These are phyloP conservation scores for Penicillium samsonianum DNA, from an alignment of 495 filamentous ascomycete species.

Conservation along the genomic window DNA sequence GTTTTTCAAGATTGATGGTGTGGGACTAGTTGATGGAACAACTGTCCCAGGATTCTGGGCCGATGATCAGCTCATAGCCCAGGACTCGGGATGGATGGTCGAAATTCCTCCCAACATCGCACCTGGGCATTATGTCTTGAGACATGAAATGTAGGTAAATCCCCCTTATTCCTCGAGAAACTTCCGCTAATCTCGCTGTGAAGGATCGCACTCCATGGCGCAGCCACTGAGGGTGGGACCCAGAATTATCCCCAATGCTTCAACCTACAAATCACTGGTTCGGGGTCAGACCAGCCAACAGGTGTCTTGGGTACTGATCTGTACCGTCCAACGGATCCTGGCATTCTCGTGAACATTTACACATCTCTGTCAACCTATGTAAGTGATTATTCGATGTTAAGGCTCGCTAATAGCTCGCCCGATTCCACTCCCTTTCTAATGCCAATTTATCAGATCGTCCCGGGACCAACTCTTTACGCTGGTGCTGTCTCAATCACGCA, in stretches of 20 bases:
- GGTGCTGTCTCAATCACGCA: slow-evolving; percentile 31
- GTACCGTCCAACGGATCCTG: slow-evolving; percentile 60
- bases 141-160: slow-evolving; percentile 55
- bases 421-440: not conserved
- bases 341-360: slow-evolving; percentile 65
- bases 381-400: not conserved
- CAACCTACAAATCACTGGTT: slow-evolving; percentile 68
- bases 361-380: slow-evolving; percentile 44
- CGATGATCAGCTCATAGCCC: slow-evolving; percentile 61
- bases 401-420: not conserved
- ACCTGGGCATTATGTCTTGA: slow-evolving; percentile 73
- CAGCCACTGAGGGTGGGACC: slow-evolving; percentile 55
- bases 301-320: slow-evolving; percentile 60
- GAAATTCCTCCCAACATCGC: slow-evolving; percentile 63
- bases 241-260: slow-evolving; percentile 80
- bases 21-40: slow-evolving; percentile 56
- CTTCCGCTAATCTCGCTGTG: not conserved
- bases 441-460: slow-evolving; percentile 30
- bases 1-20: slow-evolving; percentile 74
- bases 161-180: not conserved
- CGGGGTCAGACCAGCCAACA: slow-evolving; percentile 54
- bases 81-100: slow-evolving; percentile 65
- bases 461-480: slow-evolving; percentile 48
- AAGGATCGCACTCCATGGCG: slow-evolving; percentile 72
- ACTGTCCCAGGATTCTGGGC: slow-evolving; percentile 61